phyloP scores from a whole-genome alignment of 108 stramenopile species.

The Poteriospumella lacustris region DNA sequence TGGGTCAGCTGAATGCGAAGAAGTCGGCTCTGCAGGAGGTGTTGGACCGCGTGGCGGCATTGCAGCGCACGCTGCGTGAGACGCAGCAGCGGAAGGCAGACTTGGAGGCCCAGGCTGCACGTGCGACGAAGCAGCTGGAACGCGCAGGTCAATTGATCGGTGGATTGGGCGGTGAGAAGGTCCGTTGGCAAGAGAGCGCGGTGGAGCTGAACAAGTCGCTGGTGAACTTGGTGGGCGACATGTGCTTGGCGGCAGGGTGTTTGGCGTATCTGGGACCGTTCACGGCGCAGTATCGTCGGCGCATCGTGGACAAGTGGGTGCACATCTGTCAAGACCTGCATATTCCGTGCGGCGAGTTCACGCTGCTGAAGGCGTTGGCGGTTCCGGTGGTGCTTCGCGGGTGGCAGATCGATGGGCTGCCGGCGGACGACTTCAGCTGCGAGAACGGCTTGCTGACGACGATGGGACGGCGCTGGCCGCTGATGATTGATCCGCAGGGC shows the following conservation, averaged over 20 bases:
- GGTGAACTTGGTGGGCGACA: conserved; percentile 46
- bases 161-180: conserved; percentile 46
- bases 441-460: conserved; percentile 60
- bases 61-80: conserved; percentile 45
- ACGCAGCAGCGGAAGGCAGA: conserved; percentile 46
- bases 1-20: no score
- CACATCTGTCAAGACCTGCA: conserved; percentile 32
- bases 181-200: conserved; percentile 42
- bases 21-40: conserved; percentile 47
- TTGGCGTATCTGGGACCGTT: conserved; percentile 38
- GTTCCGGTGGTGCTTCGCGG: conserved; percentile 42
- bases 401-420: conserved; percentile 59
- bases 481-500: conserved; percentile 51
- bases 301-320: conserved; percentile 48
- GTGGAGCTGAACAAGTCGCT: conserved; percentile 9
- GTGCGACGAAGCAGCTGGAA: conserved; percentile 21
- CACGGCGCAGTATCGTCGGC: conserved; percentile 31
- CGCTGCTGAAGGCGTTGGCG: conserved; percentile 26
- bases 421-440: conserved; percentile 56
- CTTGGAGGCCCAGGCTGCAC: conserved; percentile 1
- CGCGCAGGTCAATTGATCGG: conserved; percentile 51
- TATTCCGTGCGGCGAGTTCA: conserved; percentile 49
- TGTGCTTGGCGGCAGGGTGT: conserved; percentile 45
- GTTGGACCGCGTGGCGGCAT: conserved; percentile 46
- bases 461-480: conserved; percentile 43